Base-by-base conservation (phyloP, 805 yeast genomes). In the Nakazawaea populi region DNA sequence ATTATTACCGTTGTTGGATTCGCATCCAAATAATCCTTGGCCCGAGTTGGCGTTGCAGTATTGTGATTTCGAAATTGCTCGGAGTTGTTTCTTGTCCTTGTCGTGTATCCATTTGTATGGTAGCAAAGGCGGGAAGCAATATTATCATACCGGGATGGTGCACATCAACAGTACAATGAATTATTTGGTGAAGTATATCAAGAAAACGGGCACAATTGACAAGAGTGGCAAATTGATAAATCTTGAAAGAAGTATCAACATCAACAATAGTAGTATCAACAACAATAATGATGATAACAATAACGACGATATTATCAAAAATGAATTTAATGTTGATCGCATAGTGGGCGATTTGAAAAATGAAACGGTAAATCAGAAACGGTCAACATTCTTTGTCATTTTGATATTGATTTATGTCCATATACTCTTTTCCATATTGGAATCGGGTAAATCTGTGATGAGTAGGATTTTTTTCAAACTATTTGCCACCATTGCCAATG, bases 11-110 rank as follows among this genome's bases (percentile, higher is more conserved):
- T 57, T 79, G 40, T 60, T 79, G 35, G 85, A 80, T 63, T 82
- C 82, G 0, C 83, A 80, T 58, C 85, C 84, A 0, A 75, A 76
- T 41, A 69, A 82, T 1, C 84, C 84, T 3, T 78, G 83, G 83
- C 85, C 85, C 0, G 79, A 78, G 52, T 60, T 80, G 51, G 82
- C 82, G 42, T 64, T 80, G 53, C 72, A 74, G 47, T 79, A 79
- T 57, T 79, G 84, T 56, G 82, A 79, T 56, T 72, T 76, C 55
- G 80, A 79, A 55, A 72, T 80, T 44, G 83, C 84, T 0, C 68
- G 80, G 49, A 75, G 81, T 54, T 80, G 85, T 54, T 79, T 80
- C 55, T 71, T 80, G 24, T 77, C 83, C 2, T 60, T 80, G 14
- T 75, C 81, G 9, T 79, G 83, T 44, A 78, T 79, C 37, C 84